These are phyloP conservation scores for Coniochaeta hoffmannii DNA, from an alignment of 2,329 filamentous ascomycete species.

Conservation along the genomic window DNA sequence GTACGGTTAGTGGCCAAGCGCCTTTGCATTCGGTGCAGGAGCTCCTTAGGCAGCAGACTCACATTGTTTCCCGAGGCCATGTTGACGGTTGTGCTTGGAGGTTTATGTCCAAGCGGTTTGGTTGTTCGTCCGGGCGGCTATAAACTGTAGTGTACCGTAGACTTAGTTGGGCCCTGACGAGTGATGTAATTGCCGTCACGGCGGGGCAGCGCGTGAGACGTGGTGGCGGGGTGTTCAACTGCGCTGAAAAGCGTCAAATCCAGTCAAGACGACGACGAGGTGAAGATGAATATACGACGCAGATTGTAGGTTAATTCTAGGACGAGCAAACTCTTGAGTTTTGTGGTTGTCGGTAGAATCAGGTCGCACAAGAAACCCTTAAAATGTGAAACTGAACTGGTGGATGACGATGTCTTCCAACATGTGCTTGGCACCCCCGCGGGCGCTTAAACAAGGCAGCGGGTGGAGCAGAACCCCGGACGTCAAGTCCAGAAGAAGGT, in stretches of 20 bases:
- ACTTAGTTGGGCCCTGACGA: too few relatives aligned
- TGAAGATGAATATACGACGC: neutral
- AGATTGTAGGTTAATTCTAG: neutral
- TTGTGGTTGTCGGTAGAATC: neutral
- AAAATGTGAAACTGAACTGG: neutral
- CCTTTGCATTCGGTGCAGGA: neutral
- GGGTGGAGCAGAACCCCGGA: slow-evolving; percentile 1
- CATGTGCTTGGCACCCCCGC: neutral
- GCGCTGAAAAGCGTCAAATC: neutral
- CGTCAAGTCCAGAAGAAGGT: too few relatives aligned
- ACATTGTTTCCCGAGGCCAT: slow-evolving; percentile 41
- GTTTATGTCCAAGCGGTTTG: neutral
- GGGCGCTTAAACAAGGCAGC: neutral
- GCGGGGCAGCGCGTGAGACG: neutral
- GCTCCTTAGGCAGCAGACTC: slow-evolving; percentile 8
- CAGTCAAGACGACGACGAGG: neutral
- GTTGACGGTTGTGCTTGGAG: slow-evolving; percentile 2
- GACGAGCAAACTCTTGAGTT: neutral
- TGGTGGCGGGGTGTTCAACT: too few relatives aligned
- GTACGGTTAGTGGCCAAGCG: neutral
- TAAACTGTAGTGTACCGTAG: too few relatives aligned
- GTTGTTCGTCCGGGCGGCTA: neutral
- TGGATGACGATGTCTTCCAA: neutral
- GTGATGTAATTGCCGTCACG: neutral
- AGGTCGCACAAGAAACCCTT: neutral